These are phyloP conservation scores for Effrenium voratum DNA, from an alignment of 73 alveolate species.

Conservation along the genomic window DNA sequence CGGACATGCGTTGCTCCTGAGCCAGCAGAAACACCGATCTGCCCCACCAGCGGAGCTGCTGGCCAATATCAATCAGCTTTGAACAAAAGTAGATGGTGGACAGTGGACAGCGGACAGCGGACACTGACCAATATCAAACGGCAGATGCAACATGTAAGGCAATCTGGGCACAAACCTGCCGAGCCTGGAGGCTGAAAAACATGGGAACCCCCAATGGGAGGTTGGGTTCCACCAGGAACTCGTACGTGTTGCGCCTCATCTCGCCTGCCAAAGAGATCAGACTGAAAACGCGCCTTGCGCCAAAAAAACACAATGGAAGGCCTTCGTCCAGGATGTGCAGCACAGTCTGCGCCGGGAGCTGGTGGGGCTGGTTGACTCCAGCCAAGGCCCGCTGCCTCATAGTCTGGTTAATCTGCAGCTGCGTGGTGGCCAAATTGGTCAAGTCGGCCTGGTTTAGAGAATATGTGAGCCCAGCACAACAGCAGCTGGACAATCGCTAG, in stretches of 20 bases:
- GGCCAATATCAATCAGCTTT: no score
- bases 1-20: background rate
- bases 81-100: no score
- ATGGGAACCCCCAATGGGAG: background rate
- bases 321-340: background rate
- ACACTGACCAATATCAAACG: no score
- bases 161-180: no score
- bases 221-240: background rate
- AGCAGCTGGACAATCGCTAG: background rate
- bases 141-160: no score
- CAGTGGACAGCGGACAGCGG: no score
- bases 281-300: no score
- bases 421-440: background rate
- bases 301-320: background rate
- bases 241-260: background rate
- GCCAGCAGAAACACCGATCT: no score
- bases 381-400: background rate
- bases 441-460: background rate
- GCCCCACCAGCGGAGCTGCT: no score
- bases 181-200: slow-evolving; percentile 19
- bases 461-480: no score
- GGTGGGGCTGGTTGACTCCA: background rate
- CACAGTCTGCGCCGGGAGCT: background rate
- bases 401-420: background rate
- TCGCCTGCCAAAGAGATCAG: background rate